Evolutionary conservation across 495 filamentous ascomycete genomes (phyloP).

Genomic region (Penicillium cataractarum): DNA sequence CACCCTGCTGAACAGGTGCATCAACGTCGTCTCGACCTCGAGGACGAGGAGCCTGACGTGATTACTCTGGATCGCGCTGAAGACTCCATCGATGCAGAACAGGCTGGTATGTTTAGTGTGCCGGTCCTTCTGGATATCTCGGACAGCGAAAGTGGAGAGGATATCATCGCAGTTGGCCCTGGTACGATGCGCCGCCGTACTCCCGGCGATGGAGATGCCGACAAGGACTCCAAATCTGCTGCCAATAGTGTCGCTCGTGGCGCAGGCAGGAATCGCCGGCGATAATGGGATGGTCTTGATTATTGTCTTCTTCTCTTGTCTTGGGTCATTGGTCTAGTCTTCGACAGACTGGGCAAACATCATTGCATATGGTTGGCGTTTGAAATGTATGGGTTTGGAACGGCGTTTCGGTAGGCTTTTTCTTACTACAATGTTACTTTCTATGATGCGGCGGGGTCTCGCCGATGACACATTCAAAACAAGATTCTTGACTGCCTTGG

Average conservation of each 20-base stretch:
- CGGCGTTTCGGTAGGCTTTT: not conserved
- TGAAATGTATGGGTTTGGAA: not conserved
- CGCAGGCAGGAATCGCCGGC: constrained; percentile 21
- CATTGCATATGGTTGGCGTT: constrained; percentile 4
- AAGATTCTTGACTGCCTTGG: not conserved
- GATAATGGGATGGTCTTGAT: constrained; percentile 25
- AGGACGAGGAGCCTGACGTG: constrained; percentile 90
- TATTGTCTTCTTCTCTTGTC: constrained; percentile 4
- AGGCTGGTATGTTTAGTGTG: constrained; percentile 73
- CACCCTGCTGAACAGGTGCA: constrained; percentile 94
- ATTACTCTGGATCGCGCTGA: constrained; percentile 72
- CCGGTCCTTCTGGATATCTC: constrained; percentile 85
- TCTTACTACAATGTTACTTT: not conserved
- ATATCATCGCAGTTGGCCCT: constrained; percentile 80
- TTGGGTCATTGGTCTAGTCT: not conserved
- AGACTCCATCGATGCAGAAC: constrained; percentile 47
- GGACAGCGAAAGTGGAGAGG: constrained; percentile 78
- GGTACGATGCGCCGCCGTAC: constrained; percentile 83
- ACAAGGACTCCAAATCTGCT: constrained; percentile 34
- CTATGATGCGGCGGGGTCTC: not conserved
- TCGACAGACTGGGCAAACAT: not conserved
- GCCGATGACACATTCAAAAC: not conserved
- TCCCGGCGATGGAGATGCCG: constrained; percentile 54
- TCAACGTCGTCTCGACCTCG: constrained; percentile 82
- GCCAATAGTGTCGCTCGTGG: constrained; percentile 24